Conservation (phyloP, 345 rosid genomes). For the Bretschneidera sinensis region DNA sequence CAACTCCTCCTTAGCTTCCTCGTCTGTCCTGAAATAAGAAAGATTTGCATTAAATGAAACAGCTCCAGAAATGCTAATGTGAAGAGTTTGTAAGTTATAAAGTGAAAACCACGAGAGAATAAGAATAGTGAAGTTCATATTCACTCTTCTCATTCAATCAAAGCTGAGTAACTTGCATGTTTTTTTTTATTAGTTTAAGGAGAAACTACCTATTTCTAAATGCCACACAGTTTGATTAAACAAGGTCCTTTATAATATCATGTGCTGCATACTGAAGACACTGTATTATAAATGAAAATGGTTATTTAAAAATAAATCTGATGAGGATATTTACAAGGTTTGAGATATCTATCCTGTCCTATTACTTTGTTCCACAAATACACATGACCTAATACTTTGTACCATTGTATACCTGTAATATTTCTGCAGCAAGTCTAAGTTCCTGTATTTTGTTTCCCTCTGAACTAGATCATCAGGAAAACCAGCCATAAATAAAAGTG, state of each 20-base stretch:
- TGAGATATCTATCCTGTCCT: no score
- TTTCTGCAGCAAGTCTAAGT: conserved; percentile 46
- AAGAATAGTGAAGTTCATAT: not conserved
- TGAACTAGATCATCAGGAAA: conserved; percentile 45
- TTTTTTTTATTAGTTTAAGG: not conserved
- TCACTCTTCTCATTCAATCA: not conserved
- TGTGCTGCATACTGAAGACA: not conserved
- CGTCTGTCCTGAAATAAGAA: conserved; percentile 39
- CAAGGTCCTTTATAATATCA: not conserved
- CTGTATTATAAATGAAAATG: no score
- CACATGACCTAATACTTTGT: not conserved
- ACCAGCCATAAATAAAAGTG: conserved; percentile 61
- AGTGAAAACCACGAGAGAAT: not conserved
- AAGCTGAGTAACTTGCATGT: not conserved
- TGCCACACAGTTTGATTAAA: not conserved
- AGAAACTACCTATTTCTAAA: not conserved
- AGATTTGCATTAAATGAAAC: conserved; percentile 5
- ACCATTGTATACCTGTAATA: conserved; percentile 40
- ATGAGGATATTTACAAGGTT: no score
- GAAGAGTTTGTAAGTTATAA: not conserved
- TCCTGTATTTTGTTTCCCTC: conserved; percentile 47
- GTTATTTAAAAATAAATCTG: no score
- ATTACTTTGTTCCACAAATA: no score
- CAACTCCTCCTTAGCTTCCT: conserved; percentile 43
- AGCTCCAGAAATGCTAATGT: not conserved